Evolutionary conservation across 2,329 filamentous ascomycete species (phyloP), one percentile per base, ranked within the genome.

Genomic region (Monosporascus sp.): DNA sequence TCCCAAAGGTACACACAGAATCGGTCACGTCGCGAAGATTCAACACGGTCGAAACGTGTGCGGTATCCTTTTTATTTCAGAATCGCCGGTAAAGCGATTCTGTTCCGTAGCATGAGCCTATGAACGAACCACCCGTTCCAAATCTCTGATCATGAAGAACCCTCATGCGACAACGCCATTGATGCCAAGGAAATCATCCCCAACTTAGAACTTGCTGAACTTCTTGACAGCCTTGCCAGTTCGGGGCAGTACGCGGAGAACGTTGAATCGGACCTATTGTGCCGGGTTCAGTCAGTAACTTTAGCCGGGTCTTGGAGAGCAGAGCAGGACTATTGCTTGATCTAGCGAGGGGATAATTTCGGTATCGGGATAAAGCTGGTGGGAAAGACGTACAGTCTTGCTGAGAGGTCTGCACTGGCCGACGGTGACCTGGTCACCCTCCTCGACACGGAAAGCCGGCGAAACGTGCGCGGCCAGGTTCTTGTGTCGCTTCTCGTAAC

Each of bases 401-500:
- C 87, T 92, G 72, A 99, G 85, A 73, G 94, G 94, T 79, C 94
- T 85, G 90, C 94, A 99, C 85, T 99, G 94, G 81, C 94, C 94
- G 78, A 99, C 93, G 70, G 93, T 96, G 71, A 99, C 95, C 82
- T 93, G 88, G 81, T 99, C 94, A 86, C 94, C 95, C 77, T 97
- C 93, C 84, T 96, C 89, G 70, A 97, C 92, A 96, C 94, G 94
- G 91, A 99, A 99, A 78, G 93, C 93, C 70, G 94, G 94, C 64
- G 92, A 97, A 72, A 97, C 93, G 86, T 99, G 94, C 67, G 93
- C 94, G 72, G 94, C 91, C 65, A 99, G 85, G 88, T 99, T 99
- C 89, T 97, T 97, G 90, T 99, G 94, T 78, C 94, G 87, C 88
- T 97, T 97, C 91, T 99, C 95, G 80, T 99, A 99, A 87, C 94